Conservation (phyloP, 2,329 filamentous ascomycete genomes). For the Byssothecium circinans region DNA sequence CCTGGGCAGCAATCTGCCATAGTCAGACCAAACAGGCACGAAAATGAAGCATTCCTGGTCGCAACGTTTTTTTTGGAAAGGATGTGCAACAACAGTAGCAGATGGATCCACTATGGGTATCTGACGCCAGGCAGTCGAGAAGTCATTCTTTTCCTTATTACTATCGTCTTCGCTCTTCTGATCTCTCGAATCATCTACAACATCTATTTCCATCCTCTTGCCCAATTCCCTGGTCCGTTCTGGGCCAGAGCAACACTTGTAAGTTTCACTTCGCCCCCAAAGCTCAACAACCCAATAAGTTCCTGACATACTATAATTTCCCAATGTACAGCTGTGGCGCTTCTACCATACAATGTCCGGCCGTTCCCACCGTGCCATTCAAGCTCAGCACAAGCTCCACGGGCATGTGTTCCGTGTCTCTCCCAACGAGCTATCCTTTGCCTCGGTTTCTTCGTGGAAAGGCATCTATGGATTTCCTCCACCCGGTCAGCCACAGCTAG, state of each 20-base stretch:
- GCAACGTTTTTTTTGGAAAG: no score
- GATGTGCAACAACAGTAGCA: no score
- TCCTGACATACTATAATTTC: background rate
- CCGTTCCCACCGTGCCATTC: background rate
- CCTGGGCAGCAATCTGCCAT: no score
- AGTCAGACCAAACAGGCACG: no score
- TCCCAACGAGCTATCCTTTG: conserved; percentile 44
- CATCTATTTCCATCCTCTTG: conserved; percentile 9
- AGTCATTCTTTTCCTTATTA: no score
- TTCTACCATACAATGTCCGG: conserved; percentile 2
- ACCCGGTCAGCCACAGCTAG: conserved; percentile 22
- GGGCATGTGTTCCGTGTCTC: conserved; percentile 36
- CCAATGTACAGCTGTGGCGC: conserved; percentile 6
- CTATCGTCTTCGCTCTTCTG: no score
- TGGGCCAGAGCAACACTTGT: conserved; percentile 1
- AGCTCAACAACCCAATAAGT: background rate
- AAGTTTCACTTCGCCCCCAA: no score
- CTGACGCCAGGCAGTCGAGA: no score
- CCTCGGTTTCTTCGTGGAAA: conserved; percentile 33
- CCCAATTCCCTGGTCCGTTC: conserved; percentile 11
- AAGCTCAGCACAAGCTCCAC: conserved; percentile 4
- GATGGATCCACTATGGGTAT: no score
- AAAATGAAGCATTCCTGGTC: no score
- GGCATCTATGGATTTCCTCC: conserved; percentile 41
- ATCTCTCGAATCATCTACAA: conserved; percentile 1